Base-by-base conservation (phyloP, 2,329 filamentous ascomycete genomes). In the Calycina marina region DNA sequence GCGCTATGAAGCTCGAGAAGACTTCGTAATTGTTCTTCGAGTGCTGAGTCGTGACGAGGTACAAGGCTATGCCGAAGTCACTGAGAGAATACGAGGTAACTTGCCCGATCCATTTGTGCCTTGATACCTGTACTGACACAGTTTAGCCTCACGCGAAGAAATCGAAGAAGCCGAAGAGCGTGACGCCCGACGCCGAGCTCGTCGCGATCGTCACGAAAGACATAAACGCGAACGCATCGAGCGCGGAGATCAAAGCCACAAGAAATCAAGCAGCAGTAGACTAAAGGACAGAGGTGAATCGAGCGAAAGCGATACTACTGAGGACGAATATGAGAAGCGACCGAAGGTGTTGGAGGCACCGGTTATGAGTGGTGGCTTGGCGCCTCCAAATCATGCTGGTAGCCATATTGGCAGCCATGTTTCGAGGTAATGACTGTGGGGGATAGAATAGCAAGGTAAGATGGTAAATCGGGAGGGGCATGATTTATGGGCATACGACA, bases 11-110 rank as follows among this genome's bases (percentile, higher is more conserved):
- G 81, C 92, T 46, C 72, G 85, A n/a, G 72, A 85, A 38, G 85
- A 93, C 49, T 92, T 85, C 54, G 85, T 96, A 37, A 93, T 94
- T 53, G 85, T 94, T 2, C 63, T 96, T 35, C 68, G 86, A 35
- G 88, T 94, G 5, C 56, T 96, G 51, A 81, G 73, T 29, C 82
- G 80, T 55, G 82, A 92, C 44, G 85, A 96, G 50, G 93, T 96
- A 35, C 79, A 93, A 55, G 76, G 73, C 18, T 85, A 93, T 51
- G 84, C 85, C 9, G 69, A 76, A 40, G 78, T 77, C 30, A 94
- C 88, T 6, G 73, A 77, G 42, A 72, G 83, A 49, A 71, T 94
- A 39, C 70, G 85, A 71, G 80, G 79, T 83, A 50, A 67, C 54
- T 40, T 28, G 14, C 30, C 12, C 25, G 14, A 9, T 34, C 20